These are phyloP conservation scores for Podospora tetraspora DNA, from an alignment of 495 filamentous ascomycete genomes.

Conservation along the genomic window DNA sequence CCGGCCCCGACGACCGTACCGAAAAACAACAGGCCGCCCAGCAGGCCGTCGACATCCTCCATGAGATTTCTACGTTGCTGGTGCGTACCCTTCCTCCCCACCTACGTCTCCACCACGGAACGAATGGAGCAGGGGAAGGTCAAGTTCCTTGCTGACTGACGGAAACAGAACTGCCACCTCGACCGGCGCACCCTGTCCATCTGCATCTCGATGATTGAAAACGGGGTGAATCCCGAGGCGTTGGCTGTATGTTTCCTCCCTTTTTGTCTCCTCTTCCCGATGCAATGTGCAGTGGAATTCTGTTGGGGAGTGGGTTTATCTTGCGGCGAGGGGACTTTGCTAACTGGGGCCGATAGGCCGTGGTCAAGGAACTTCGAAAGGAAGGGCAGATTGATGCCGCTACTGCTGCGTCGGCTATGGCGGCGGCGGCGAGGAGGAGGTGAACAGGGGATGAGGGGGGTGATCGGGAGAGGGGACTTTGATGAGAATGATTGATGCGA, in stretches of 20 bases:
- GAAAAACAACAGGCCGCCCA: conserved; percentile 87
- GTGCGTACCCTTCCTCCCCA: conserved; percentile 37
- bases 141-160: neutral
- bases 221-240: conserved; percentile 93
- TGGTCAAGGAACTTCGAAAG: conserved; percentile 67
- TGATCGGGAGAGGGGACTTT: neutral
- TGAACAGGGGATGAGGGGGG: neutral
- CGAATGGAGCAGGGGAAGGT: no score
- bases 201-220: conserved; percentile 94
- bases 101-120: no score
- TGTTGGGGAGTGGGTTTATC: no score
- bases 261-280: no score
- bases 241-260: conserved; percentile 62
- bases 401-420: neutral
- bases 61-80: conserved; percentile 86
- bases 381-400: conserved; percentile 44
- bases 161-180: conserved; percentile 76
- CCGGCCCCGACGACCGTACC: conserved; percentile 40
- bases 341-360: conserved; percentile 43
- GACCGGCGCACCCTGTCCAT: conserved; percentile 85
- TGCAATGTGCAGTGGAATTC: no score
- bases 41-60: conserved; percentile 90
- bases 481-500: conserved; percentile 5
- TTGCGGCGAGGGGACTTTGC: neutral
- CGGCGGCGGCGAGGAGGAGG: conserved; percentile 11